These are phyloP conservation scores for Trichoderma harzianum DNA, from an alignment of 2,329 filamentous ascomycete genomes.

Conservation along the genomic window DNA sequence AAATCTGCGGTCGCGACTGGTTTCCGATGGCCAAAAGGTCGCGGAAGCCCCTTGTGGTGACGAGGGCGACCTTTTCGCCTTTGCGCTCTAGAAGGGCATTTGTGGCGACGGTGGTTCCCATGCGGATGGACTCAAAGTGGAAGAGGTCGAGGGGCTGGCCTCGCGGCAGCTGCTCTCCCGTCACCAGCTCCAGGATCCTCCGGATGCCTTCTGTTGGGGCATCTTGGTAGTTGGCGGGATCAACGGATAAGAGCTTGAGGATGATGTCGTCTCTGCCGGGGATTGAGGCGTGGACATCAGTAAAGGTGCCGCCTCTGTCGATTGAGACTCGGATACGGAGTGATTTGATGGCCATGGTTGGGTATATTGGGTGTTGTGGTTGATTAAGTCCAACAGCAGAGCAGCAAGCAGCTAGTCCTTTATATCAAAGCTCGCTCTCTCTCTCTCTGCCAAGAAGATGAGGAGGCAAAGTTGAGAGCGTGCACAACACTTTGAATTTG, in stretches of 20 bases:
- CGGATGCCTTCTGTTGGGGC: constrained; percentile 72
- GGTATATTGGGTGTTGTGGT: background rate
- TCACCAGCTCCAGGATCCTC: constrained; percentile 36
- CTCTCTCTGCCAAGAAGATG: background rate
- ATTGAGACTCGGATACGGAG: constrained; percentile 33
- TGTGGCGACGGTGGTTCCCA: constrained; percentile 78
- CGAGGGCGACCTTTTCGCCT: constrained; percentile 66
- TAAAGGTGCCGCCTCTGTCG: constrained; percentile 55
- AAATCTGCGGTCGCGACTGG: constrained; percentile 69
- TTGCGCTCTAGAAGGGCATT: constrained; percentile 74
- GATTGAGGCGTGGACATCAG: constrained; percentile 65
- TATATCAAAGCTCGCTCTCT: background rate
- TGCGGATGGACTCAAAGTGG: constrained; percentile 62
- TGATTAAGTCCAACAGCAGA: background rate
- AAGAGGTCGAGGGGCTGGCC: constrained; percentile 35
- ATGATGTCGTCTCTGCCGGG: constrained; percentile 64
- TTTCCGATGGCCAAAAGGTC: constrained; percentile 71
- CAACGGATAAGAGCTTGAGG: constrained; percentile 70
- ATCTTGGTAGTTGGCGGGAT: constrained; percentile 69
- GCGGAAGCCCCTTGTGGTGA: constrained; percentile 70
- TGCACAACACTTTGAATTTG: background rate
- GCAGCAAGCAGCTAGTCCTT: background rate
- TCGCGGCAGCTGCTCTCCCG: constrained; percentile 32
- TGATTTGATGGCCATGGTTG: constrained; percentile 25
- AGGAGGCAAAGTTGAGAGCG: background rate